These are phyloP conservation scores for Trebouxia sp. DNA, from an alignment of 139 green algal genomes.

Conservation along the genomic window DNA sequence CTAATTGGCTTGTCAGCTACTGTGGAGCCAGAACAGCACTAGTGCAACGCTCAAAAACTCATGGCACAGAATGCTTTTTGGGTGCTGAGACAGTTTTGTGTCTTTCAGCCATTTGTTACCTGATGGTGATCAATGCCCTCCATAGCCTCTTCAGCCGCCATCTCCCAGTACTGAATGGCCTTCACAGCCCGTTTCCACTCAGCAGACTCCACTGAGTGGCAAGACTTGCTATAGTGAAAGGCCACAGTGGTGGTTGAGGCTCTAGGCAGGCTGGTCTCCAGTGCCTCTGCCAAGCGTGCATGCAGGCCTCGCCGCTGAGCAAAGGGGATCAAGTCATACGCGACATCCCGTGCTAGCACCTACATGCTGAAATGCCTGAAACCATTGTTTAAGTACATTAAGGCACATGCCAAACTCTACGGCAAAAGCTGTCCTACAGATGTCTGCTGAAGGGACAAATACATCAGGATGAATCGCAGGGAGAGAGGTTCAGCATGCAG, in stretches of 20 bases:
- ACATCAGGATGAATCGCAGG: too few relatives aligned
- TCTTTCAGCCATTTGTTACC: constrained; percentile 4
- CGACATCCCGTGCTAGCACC: constrained; percentile 65
- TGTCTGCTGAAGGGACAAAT: background rate
- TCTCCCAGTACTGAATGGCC: constrained; percentile 54
- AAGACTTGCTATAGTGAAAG: constrained; percentile 75
- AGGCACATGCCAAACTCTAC: background rate
- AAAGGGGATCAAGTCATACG: constrained; percentile 74
- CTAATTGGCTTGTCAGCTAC: too few relatives aligned
- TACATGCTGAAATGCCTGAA: background rate
- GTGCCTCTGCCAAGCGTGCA: constrained; percentile 56
- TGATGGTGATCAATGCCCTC: constrained; percentile 24
- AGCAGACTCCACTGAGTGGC: constrained; percentile 43
- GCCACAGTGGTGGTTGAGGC: constrained; percentile 61
- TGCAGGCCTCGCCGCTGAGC: constrained; percentile 66
- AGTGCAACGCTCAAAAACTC: too few relatives aligned
- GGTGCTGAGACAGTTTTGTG: too few relatives aligned
- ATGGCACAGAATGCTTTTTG: too few relatives aligned
- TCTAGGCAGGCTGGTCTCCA: constrained; percentile 20
- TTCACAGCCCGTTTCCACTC: constrained; percentile 43
- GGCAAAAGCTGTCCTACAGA: background rate
- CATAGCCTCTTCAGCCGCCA: constrained; percentile 34
- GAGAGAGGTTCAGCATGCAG: too few relatives aligned
- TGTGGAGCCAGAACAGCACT: too few relatives aligned
- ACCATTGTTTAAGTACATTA: background rate